Conservation (phyloP, 1,284 basidiomycete genomes). For the Rhodotorula sp. region DNA sequence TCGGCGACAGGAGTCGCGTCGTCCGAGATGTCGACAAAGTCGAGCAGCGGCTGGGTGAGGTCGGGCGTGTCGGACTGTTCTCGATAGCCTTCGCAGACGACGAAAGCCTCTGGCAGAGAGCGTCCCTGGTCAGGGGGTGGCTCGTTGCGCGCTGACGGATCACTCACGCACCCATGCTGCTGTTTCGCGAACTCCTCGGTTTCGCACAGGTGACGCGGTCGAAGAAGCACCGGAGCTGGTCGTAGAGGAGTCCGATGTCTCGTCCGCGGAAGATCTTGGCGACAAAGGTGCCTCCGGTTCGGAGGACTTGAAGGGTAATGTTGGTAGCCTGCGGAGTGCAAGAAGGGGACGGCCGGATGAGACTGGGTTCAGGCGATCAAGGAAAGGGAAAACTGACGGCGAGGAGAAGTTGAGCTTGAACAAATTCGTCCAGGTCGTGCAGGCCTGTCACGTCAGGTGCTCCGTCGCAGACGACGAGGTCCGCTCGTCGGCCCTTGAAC, state of each 20-base stretch:
- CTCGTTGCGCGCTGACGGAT: background rate
- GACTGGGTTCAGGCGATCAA: too few species aligned
- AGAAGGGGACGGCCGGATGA: background rate
- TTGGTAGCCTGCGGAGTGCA: slow-evolving; percentile 52
- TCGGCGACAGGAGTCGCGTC: background rate
- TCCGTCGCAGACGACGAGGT: slow-evolving; percentile 60
- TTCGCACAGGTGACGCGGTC: slow-evolving; percentile 50
- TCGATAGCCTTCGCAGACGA: slow-evolving; percentile 56
- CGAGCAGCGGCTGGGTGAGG: slow-evolving; percentile 42
- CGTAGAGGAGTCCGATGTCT: slow-evolving; percentile 53
- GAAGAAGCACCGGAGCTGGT: slow-evolving; percentile 54
- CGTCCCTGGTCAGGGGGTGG: background rate
- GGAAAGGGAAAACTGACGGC: slow-evolving; percentile 47
- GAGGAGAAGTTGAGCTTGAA: slow-evolving; percentile 58
- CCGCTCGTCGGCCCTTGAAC: slow-evolving; percentile 54
- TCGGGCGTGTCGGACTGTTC: slow-evolving; percentile 42
- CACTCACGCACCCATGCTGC: slow-evolving; percentile 42
- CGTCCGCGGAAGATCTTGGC: slow-evolving; percentile 59
- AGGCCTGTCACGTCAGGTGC: slow-evolving; percentile 61
- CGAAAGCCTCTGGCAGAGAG: slow-evolving; percentile 54
- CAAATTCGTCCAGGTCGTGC: slow-evolving; percentile 59
- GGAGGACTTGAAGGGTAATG: slow-evolving; percentile 56
- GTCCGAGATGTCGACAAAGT: slow-evolving; percentile 36
- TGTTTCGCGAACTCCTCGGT: slow-evolving; percentile 47
- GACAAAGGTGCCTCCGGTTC: slow-evolving; percentile 55